A percentile compares a stretch with the other conserved stretches of the same genome.
These are phyloP conservation scores for Colletotrichum trifolii DNA, from an alignment of 2,329 filamentous ascomycete genomes.

Conservation along the genomic window DNA sequence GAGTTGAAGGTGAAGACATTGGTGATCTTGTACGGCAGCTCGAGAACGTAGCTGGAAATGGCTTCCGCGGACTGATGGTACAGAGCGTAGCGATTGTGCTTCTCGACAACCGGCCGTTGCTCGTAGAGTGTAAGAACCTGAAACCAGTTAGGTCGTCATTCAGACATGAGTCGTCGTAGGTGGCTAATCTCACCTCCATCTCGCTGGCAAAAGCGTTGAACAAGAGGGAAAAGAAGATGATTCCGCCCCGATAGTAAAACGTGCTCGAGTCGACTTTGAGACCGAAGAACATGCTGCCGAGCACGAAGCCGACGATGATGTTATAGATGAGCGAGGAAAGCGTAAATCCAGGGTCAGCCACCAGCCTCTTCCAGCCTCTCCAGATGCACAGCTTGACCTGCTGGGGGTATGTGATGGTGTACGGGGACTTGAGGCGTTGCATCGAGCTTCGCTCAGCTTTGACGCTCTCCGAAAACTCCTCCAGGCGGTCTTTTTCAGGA, in stretches of 20 bases:
- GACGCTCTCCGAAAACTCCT: slow-evolving; percentile 33
- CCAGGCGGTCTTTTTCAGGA: slow-evolving; percentile 22
- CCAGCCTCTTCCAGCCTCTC: slow-evolving; percentile 73
- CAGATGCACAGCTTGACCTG: slow-evolving; percentile 70
- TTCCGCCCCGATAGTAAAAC: slow-evolving; percentile 58
- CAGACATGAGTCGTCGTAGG: no score
- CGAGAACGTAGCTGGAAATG: slow-evolving; percentile 71
- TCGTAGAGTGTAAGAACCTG: slow-evolving; percentile 39
- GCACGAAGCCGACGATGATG: slow-evolving; percentile 58
- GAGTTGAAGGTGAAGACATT: slow-evolving; percentile 70
- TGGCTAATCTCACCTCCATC: slow-evolving; percentile 37
- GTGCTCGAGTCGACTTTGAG: slow-evolving; percentile 61
- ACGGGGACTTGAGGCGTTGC: slow-evolving; percentile 66
- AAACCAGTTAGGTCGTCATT: background rate
- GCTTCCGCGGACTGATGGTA: slow-evolving; percentile 62
- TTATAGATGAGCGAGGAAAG: slow-evolving; percentile 68
- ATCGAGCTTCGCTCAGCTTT: slow-evolving; percentile 61
- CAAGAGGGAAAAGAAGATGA: slow-evolving; percentile 47
- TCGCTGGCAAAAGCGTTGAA: slow-evolving; percentile 46
- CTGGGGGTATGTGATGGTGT: slow-evolving; percentile 71
- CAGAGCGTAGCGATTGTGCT: slow-evolving; percentile 43
- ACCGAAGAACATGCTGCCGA: slow-evolving; percentile 75
- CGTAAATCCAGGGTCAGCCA: slow-evolving; percentile 72
- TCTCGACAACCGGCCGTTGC: slow-evolving; percentile 42
- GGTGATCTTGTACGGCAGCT: slow-evolving; percentile 70